Evolutionary conservation across 2,329 filamentous ascomycete species (phyloP).

Genomic region (Diplodia mutila): DNA sequence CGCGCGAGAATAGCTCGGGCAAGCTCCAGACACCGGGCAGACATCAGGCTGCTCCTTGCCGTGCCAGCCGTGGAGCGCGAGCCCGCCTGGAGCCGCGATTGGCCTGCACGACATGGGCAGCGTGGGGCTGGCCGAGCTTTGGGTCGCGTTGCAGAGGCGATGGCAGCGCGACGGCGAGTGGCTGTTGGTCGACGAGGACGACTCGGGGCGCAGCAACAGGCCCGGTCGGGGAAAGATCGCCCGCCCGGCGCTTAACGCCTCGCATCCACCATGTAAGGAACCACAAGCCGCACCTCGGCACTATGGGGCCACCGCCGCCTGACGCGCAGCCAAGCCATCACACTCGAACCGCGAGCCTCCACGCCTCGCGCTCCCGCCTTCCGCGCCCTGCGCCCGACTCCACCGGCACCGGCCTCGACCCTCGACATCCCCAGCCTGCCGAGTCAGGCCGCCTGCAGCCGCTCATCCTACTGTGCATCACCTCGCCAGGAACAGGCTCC

Average conservation of each 20-base stretch:
- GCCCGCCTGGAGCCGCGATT: slow-evolving; percentile 8
- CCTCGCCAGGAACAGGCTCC: not conserved
- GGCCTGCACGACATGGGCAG: slow-evolving; percentile 15
- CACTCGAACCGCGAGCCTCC: not conserved
- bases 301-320: not conserved
- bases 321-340: not conserved
- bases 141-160: slow-evolving; percentile 8
- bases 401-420: not conserved
- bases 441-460: slow-evolving; percentile 1
- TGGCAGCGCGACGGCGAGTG: not conserved
- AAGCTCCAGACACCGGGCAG: not conserved
- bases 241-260: not conserved
- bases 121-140: slow-evolving; percentile 9
- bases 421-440: not conserved
- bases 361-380: too few species aligned
- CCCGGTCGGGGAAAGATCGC: not conserved
- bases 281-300: not conserved
- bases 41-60: slow-evolving; percentile 9
- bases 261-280: not conserved
- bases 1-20: slow-evolving; percentile 12
- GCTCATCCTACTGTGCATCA: not conserved
- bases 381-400: not conserved
- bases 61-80: slow-evolving; percentile 14
- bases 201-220: slow-evolving; percentile 3
- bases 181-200: not conserved